These are phyloP conservation scores for Pistacia integerrima DNA, from an alignment of 345 rosid species.

Conservation along the genomic window DNA sequence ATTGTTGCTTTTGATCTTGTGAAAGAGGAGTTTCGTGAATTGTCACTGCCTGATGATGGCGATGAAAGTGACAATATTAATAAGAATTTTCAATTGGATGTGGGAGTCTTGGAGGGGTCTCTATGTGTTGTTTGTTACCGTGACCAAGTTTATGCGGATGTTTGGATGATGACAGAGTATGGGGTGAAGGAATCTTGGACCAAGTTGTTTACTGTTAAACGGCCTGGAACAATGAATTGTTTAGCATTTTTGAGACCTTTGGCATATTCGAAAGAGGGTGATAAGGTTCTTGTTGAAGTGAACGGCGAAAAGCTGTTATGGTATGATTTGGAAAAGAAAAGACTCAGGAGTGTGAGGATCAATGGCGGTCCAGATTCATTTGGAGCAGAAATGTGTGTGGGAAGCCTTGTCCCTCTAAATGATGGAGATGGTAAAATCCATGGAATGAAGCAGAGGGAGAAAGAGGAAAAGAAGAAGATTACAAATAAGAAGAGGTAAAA, in stretches of 20 bases:
- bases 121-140: no score
- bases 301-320: constrained; percentile 44
- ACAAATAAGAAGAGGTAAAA: constrained; percentile 33
- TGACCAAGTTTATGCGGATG: no score
- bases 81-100: no score
- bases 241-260: no score
- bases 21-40: no score
- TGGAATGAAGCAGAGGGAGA: neutral
- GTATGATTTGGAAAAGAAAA: constrained; percentile 41
- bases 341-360: constrained; percentile 25
- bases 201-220: no score
- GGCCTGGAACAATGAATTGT: no score
- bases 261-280: neutral
- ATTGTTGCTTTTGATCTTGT: constrained; percentile 21
- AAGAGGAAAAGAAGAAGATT: constrained; percentile 14
- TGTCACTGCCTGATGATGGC: no score
- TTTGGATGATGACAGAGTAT: no score
- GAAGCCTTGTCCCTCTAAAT: constrained; percentile 46
- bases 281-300: constrained; percentile 42
- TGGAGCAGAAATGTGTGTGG: constrained; percentile 40
- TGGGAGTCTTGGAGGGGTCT: no score
- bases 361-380: constrained; percentile 28
- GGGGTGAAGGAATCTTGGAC: no score
- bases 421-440: neutral
- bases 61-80: no score